These are phyloP conservation scores for Castanospermum australe DNA, from an alignment of 306 rosid species.

Conservation along the genomic window DNA sequence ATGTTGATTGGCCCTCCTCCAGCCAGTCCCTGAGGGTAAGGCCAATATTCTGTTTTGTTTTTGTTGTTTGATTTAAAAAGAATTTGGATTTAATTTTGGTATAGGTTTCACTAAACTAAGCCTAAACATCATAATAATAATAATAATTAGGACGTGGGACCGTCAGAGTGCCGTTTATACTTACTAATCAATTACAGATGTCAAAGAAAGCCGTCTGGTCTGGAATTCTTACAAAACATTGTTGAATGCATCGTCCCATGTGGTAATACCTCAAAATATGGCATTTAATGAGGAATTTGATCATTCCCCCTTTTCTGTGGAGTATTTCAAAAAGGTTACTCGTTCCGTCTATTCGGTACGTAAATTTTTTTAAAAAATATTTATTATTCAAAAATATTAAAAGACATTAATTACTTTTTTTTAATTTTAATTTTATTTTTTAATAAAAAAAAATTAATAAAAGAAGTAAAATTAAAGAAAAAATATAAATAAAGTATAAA, in stretches of 20 bases:
- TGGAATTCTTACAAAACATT: neutral
- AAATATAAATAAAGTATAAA: no score
- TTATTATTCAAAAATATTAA: no score
- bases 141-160: neutral
- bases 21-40: no score
- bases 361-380: no score
- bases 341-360: no score
- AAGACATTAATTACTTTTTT: no score
- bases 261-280: conserved; percentile 17
- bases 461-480: no score
- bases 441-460: no score
- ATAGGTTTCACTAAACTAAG: neutral
- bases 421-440: no score
- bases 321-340: neutral
- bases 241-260: neutral
- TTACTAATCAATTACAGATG: neutral
- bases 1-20: neutral
- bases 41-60: neutral
- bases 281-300: neutral
- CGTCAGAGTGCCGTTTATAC: neutral
- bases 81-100: neutral
- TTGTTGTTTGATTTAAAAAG: neutral
- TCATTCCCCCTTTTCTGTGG: neutral
- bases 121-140: neutral
- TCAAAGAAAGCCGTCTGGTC: neutral